phyloP scores from a whole-genome alignment of 768 basidiomycete genomes.

The Termitomyces sp. region DNA sequence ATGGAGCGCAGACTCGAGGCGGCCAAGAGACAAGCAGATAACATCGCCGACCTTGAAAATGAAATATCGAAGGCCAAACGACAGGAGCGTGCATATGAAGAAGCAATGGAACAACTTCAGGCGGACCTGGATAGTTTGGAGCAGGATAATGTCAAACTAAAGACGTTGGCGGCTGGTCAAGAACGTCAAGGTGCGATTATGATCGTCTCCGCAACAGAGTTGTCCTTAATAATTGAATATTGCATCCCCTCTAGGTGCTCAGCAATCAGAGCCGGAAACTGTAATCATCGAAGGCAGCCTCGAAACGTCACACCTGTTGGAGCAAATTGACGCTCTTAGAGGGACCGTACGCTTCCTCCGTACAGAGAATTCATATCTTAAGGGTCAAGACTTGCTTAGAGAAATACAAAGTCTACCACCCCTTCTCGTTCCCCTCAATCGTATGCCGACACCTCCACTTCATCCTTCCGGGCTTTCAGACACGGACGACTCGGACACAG shows the following conservation, averaged over 20 bases:
- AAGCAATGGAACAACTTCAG: conserved; percentile 91
- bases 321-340: conserved; percentile 93
- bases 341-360: conserved; percentile 91
- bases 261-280: conserved; percentile 53
- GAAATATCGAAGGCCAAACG: conserved; percentile 79
- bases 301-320: conserved; percentile 83
- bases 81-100: conserved; percentile 87
- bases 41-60: conserved; percentile 73
- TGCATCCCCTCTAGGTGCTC: conserved; percentile 35
- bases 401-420: conserved; percentile 74
- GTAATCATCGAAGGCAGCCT: conserved; percentile 72
- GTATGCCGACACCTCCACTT: conserved; percentile 60
- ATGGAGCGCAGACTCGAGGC: conserved; percentile 92
- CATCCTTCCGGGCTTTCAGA: conserved; percentile 64
- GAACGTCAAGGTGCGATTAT: conserved; percentile 62
- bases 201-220: neutral
- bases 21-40: conserved; percentile 86
- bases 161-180: conserved; percentile 55
- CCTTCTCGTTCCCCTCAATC: conserved; percentile 44
- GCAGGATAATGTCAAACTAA: conserved; percentile 84
- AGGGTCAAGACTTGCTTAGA: conserved; percentile 83
- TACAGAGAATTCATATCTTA: conserved; percentile 89
- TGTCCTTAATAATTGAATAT: neutral
- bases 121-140: conserved; percentile 82
- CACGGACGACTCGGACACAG: conserved; percentile 56